Percentiles rank a stretch among this genome's conserved stretches.
These are phyloP conservation scores for Pinus tabuliformis DNA, from an alignment of 75 land plant genomes.

Conservation along the genomic window DNA sequence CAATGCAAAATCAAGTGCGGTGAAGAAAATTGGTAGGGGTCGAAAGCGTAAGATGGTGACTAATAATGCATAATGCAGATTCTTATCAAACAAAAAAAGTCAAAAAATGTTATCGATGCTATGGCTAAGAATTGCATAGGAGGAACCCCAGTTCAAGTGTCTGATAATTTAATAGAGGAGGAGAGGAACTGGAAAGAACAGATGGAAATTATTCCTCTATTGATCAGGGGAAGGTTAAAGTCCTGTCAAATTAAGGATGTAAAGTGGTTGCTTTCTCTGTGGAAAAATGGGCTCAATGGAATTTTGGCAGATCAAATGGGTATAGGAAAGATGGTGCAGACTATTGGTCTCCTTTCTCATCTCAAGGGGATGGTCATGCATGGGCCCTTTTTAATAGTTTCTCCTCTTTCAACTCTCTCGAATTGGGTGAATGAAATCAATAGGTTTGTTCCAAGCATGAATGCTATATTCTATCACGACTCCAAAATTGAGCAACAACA, in stretches of 20 bases:
- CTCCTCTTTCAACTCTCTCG: slow-evolving; percentile 73
- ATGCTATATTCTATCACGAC: slow-evolving; percentile 82
- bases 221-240: slow-evolving; percentile 89
- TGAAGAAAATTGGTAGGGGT: slow-evolving; percentile 39
- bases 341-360: slow-evolving; percentile 88
- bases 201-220: slow-evolving; percentile 68
- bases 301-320: slow-evolving; percentile 99
- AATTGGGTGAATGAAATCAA: slow-evolving; percentile 76
- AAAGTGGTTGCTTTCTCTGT: slow-evolving; percentile 92
- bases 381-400: slow-evolving; percentile 45
- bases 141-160: slow-evolving; percentile 31
- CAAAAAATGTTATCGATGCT: slow-evolving; percentile 67
- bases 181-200: slow-evolving; percentile 75
- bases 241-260: slow-evolving; percentile 89
- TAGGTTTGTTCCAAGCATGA: slow-evolving; percentile 78
- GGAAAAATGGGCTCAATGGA: slow-evolving; percentile 97
- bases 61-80: neutral
- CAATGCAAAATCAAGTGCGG: slow-evolving; percentile 9
- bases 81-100: slow-evolving; percentile 29
- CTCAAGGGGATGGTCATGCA: slow-evolving; percentile 69
- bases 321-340: slow-evolving; percentile 94
- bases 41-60: slow-evolving; percentile 43
- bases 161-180: slow-evolving; percentile 58
- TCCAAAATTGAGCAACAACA: slow-evolving; percentile 53
- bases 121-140: slow-evolving; percentile 61